phyloP scores from a whole-genome alignment of 345 rosid species.

The Syzygium oleosum region DNA sequence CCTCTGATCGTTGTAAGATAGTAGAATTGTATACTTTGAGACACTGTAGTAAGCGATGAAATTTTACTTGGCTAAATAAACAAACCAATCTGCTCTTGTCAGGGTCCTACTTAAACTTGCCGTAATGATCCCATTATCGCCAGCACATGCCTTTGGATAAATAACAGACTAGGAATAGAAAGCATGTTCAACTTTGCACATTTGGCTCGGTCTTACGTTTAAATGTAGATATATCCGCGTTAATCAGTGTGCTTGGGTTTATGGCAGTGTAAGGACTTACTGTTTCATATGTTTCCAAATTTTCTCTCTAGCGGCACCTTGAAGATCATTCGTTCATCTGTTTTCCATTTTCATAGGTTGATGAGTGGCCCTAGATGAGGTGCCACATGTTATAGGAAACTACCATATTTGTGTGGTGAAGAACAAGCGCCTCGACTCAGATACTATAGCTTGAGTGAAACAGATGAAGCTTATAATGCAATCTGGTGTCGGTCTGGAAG shows the following conservation, averaged over 20 bases:
- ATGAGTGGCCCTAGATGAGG: conserved; percentile 45
- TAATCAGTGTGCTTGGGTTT: not conserved
- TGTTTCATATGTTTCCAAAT: not conserved
- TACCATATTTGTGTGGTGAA: conserved; percentile 60
- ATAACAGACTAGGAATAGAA: not conserved
- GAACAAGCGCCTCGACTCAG: conserved; percentile 40
- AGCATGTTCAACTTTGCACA: not conserved
- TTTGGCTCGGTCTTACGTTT: not conserved
- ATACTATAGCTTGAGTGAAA: conserved; percentile 48
- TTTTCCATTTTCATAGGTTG: conserved; percentile 35
- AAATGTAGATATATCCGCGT: not conserved
- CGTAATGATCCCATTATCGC: not conserved
- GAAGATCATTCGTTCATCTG: not conserved
- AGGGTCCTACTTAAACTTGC: not conserved
- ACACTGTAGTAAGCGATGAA: not conserved
- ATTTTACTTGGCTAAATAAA: not conserved
- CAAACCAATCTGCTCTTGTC: not conserved
- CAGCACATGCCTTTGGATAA: not conserved
- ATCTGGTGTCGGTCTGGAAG: conserved; percentile 78
- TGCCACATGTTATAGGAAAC: conserved; percentile 46
- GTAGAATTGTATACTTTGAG: not conserved
- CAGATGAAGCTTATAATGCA: conserved; percentile 74
- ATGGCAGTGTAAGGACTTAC: not conserved
- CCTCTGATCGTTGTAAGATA: not conserved
- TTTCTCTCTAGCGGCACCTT: not conserved